Conservation (phyloP, 495 filamentous ascomycete species). For the Trichoderma virens region DNA sequence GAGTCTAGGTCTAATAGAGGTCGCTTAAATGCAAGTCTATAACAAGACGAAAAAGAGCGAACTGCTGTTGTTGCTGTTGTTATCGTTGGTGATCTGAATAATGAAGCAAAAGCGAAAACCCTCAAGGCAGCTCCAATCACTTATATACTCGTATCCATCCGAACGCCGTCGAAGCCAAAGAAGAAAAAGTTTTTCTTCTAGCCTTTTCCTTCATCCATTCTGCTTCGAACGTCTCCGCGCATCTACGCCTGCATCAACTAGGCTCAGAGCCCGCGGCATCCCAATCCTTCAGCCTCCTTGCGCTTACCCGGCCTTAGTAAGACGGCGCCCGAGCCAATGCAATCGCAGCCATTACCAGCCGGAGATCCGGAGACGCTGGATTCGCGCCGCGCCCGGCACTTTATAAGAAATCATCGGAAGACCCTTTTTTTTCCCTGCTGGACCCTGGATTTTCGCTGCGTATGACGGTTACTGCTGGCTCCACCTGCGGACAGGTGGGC, state of each 20-base stretch:
- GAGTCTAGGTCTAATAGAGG: neutral
- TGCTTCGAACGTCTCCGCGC: neutral
- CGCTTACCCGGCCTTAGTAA: neutral
- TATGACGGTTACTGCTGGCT: neutral
- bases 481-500: neutral
- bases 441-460: neutral
- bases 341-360: neutral
- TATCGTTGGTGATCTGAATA: neutral
- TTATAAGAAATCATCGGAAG: neutral
- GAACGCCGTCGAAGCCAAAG: neutral
- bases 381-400: neutral
- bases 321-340: neutral
- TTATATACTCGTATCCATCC: neutral
- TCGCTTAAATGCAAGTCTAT: neutral
- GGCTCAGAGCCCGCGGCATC: no score
- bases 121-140: neutral
- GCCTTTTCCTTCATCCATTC: neutral
- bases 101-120: neutral
- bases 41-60: neutral
- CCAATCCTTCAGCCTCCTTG: no score
- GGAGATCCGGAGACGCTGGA: slow-evolving; percentile 3
- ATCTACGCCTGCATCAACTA: neutral
- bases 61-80: neutral
- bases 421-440: neutral
- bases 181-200: neutral